Base-by-base conservation (phyloP, 1,139 yeast genomes). In the Yamadazyma epiphylla region DNA sequence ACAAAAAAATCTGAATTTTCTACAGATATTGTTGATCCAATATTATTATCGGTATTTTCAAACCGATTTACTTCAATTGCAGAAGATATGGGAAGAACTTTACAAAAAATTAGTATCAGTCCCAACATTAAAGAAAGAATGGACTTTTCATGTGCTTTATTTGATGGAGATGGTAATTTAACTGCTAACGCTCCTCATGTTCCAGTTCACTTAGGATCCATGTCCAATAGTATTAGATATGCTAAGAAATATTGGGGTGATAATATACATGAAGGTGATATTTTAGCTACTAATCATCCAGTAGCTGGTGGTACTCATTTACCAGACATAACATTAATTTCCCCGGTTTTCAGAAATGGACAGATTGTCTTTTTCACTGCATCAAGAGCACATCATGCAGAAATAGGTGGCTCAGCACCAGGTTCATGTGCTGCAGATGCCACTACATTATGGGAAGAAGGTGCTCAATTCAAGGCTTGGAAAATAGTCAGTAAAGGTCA, bases 141-240 rank as follows among this genome's bases (percentile, higher is more conserved):
- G 31, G 94, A 84, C 51, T 84, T 83, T 49, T 81, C 91, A 8
- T 84, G 94, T 64, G 94, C 94, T 1, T 58, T 84, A 14, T 84
- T 84, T 50, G 86, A 80, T 43, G 65, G 74, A 2, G 73, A 76
- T 28, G 94, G 94, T 14, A 83, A 80, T 32, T 63, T 84, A 36
- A 86, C 82, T 20, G 91, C 94, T 4, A 83, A 83, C 56, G 94
- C 94, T 0, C 94, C 91, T 1, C 91, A 84, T 53, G 83, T 84
- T 30, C 95, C 95, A 0, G 88, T 83, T 22, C 95, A 84, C 49
- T 58, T 84, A 37, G 94, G 94, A 2, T 83, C 94, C 2, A 84
- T 84, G 94, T 80, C 88, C 0, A 77, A 83, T 28, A 85, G 87
- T 17, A 83, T 82, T 7, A 69, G 73, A 30, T 79, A 74, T 10